Percentiles rank a stretch among this genome's conserved stretches.
phyloP scores from a whole-genome alignment of 306 rosid species.

The Acacia crassicarpa region DNA sequence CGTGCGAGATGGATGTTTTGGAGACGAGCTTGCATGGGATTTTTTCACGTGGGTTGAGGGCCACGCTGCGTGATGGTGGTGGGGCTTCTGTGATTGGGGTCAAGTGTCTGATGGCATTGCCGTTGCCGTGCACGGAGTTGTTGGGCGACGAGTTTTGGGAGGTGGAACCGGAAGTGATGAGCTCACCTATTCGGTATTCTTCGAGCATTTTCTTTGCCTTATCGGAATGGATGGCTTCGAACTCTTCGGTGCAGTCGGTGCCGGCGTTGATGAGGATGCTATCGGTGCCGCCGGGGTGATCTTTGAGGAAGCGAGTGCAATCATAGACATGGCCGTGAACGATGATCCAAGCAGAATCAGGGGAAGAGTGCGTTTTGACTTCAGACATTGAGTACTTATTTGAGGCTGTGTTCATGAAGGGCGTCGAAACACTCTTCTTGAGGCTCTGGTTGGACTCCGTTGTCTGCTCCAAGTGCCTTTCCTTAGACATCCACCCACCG shows the following conservation, averaged over 20 bases:
- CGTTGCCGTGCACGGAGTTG: conserved; percentile 51
- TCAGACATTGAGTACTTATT: conserved; percentile 55
- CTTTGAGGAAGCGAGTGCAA: conserved; percentile 71
- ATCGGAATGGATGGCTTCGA: conserved; percentile 86
- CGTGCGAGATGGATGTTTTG: conserved; percentile 58
- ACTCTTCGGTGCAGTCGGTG: conserved; percentile 87
- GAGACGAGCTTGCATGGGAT: conserved; percentile 63
- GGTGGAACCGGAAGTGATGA: conserved; percentile 46
- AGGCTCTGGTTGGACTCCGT: conserved; percentile 36
- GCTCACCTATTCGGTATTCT: conserved; percentile 64
- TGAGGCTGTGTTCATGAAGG: conserved; percentile 58
- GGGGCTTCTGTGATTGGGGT: conserved; percentile 51
- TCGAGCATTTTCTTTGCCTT: conserved; percentile 78
- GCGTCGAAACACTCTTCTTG: conserved; percentile 66
- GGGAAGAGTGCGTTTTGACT: conserved; percentile 54
- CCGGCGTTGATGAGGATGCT: conserved; percentile 91
- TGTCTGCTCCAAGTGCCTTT: conserved; percentile 43
- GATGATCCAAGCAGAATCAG: conserved; percentile 73
- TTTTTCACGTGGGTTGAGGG: conserved; percentile 61
- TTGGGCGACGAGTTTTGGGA: conserved; percentile 72
- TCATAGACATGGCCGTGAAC: conserved; percentile 74
- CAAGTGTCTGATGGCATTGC: conserved; percentile 29
- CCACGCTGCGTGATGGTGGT: conserved; percentile 27
- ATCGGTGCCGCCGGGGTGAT: conserved; percentile 88
- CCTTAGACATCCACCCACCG: conserved; percentile 90